These are phyloP conservation scores for Penicillium carneum DNA, from an alignment of 2,329 filamentous ascomycete genomes.

Conservation along the genomic window DNA sequence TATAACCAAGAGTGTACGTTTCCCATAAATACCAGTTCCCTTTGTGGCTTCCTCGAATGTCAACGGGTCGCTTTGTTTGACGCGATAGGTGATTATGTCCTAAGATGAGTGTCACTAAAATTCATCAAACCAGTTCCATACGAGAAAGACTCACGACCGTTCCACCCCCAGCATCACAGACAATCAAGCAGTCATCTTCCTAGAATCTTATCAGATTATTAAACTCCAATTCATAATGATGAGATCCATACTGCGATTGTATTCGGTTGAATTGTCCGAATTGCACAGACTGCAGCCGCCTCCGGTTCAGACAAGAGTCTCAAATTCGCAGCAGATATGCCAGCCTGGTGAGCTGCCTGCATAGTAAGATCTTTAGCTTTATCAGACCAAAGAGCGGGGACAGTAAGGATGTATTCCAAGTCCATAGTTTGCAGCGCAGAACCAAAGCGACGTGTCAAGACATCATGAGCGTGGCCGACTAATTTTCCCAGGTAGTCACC, in stretches of 20 bases:
- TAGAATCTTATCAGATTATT: constrained; percentile 18
- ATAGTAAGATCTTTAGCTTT: constrained; percentile 43
- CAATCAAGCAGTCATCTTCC: constrained; percentile 42
- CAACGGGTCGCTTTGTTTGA: constrained; percentile 36
- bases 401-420: constrained; percentile 38
- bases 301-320: constrained; percentile 38
- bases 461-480: constrained; percentile 9
- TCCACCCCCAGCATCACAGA: constrained; percentile 51
- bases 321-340: constrained; percentile 18
- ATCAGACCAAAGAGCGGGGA: constrained; percentile 48
- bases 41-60: constrained; percentile 38
- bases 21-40: constrained; percentile 35
- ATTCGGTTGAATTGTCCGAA: constrained; percentile 39
- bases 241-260: constrained; percentile 30
- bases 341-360: constrained; percentile 31
- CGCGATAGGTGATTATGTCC: constrained; percentile 45
- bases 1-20: too few species aligned
- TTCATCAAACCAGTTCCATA: neutral
- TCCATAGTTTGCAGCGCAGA: constrained; percentile 23
- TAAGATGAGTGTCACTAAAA: constrained; percentile 13
- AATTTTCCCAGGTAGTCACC: constrained; percentile 24
- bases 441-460: constrained; percentile 23
- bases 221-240: neutral
- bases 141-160: constrained; percentile 39
- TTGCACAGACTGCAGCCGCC: constrained; percentile 45